Evolutionary conservation across 2,329 filamentous ascomycete genomes (phyloP).

Genomic region (Hymenoscyphus infarciens): DNA sequence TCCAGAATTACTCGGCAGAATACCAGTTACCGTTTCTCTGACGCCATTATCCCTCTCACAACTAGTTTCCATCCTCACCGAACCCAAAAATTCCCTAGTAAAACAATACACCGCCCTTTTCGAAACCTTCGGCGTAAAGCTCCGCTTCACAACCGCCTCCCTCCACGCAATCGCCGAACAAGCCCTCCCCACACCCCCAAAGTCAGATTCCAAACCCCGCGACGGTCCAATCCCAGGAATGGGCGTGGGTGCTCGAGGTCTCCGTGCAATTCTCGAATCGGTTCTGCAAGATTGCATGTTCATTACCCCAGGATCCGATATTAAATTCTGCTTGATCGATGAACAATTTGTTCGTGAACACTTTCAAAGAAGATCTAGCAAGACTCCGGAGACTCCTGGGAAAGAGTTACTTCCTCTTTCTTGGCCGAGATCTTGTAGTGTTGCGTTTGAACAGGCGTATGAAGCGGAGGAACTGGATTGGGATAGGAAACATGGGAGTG

Average conservation of each 20-base stretch:
- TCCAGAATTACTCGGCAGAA: constrained; percentile 89
- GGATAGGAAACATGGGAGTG: constrained; percentile 21
- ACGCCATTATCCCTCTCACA: constrained; percentile 65
- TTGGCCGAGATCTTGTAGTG: constrained; percentile 66
- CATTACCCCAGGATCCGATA: constrained; percentile 60
- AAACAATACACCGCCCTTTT: constrained; percentile 89
- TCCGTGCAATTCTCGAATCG: constrained; percentile 78
- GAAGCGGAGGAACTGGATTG: constrained; percentile 55
- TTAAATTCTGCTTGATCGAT: constrained; percentile 70
- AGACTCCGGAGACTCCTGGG: constrained; percentile 48
- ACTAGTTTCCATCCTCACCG: constrained; percentile 84
- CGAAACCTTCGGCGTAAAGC: constrained; percentile 65
- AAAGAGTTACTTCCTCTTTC: constrained; percentile 39
- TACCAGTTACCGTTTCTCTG: constrained; percentile 85
- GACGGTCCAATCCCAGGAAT: constrained; percentile 45
- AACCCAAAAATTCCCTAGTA: constrained; percentile 84
- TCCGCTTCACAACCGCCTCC: constrained; percentile 79
- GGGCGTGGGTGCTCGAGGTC: constrained; percentile 74
- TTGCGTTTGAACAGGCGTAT: constrained; percentile 65
- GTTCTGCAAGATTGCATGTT: constrained; percentile 79
- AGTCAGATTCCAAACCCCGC: constrained; percentile 41
- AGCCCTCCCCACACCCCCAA: constrained; percentile 18
- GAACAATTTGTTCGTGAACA: constrained; percentile 43
- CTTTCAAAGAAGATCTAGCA: background rate
- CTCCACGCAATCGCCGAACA: constrained; percentile 73